A percentile compares a stretch with the other conserved stretches of the same genome.
These are phyloP conservation scores for Ceriops tagal DNA, from an alignment of 345 rosid genomes.

Conservation along the genomic window DNA sequence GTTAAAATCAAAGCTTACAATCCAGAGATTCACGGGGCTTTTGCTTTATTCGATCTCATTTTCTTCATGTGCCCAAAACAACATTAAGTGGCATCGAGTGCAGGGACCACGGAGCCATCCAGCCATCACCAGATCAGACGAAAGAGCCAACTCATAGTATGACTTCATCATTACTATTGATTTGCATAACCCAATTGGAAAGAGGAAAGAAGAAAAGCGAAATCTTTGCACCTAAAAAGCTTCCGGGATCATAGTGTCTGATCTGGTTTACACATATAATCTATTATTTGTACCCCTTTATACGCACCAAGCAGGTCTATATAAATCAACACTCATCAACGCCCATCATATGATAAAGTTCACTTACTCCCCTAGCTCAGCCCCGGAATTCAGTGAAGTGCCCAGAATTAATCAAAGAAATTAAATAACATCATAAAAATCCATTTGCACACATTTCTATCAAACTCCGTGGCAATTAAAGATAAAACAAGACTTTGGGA, in stretches of 20 bases:
- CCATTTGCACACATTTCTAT: slow-evolving; percentile 6
- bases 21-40: too few species aligned
- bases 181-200: slow-evolving; percentile 10
- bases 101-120: slow-evolving; percentile 2
- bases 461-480: slow-evolving; percentile 5
- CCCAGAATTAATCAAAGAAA: too few species aligned
- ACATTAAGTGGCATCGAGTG: neutral
- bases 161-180: slow-evolving; percentile 19
- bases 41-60: neutral
- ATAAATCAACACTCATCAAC: slow-evolving; percentile 5
- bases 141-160: slow-evolving; percentile 15
- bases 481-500: neutral
- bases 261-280: neutral
- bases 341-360: neutral
- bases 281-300: slow-evolving; percentile 5
- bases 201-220: neutral
- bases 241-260: neutral
- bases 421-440: neutral
- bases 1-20: too few species aligned
- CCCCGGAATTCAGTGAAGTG: too few species aligned
- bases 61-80: neutral
- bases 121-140: slow-evolving; percentile 17
- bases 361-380: too few species aligned
- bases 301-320: slow-evolving; percentile 9
- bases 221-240: neutral